Evolutionary conservation across 2,329 filamentous ascomycete species (phyloP).

Genomic region (Rutstroemia sp.): DNA sequence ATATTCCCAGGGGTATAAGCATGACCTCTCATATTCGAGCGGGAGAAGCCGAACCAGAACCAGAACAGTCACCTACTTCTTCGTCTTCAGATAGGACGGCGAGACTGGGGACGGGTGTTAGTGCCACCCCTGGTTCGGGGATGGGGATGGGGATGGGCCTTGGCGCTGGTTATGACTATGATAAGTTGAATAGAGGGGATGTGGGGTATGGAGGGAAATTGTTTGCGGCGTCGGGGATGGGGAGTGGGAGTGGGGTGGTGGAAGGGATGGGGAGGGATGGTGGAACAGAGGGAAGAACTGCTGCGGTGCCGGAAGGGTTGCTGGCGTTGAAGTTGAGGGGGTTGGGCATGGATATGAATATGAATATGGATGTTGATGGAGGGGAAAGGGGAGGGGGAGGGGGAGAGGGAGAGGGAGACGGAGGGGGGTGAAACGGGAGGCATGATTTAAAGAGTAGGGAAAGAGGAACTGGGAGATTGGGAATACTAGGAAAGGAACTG

Average conservation of each 20-base stretch:
- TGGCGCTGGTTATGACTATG: conserved; percentile 38
- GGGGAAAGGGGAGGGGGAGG: neutral
- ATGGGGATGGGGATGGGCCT: conserved; percentile 8
- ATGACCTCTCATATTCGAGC: no score
- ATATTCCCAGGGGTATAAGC: no score
- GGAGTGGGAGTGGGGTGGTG: neutral
- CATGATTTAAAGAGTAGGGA: neutral
- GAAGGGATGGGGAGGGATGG: neutral
- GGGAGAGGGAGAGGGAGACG: neutral
- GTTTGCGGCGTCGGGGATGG: conserved; percentile 32
- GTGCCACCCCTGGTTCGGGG: no score
- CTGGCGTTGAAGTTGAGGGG: conserved; percentile 62
- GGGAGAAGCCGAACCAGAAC: no score
- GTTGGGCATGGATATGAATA: conserved; percentile 14
- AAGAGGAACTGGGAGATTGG: neutral
- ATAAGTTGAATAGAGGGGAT: conserved; percentile 62
- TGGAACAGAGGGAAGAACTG: conserved; percentile 28
- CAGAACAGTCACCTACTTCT: neutral
- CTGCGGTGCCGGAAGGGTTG: conserved; percentile 51
- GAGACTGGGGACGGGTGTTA: neutral
- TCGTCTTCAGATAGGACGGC: neutral
- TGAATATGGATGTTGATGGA: neutral
- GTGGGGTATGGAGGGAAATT: conserved; percentile 50
- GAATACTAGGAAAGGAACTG: neutral
- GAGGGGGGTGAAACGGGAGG: neutral